Conservation (phyloP, 1,284 basidiomycete genomes). For the Sanghuangporus baumii region DNA sequence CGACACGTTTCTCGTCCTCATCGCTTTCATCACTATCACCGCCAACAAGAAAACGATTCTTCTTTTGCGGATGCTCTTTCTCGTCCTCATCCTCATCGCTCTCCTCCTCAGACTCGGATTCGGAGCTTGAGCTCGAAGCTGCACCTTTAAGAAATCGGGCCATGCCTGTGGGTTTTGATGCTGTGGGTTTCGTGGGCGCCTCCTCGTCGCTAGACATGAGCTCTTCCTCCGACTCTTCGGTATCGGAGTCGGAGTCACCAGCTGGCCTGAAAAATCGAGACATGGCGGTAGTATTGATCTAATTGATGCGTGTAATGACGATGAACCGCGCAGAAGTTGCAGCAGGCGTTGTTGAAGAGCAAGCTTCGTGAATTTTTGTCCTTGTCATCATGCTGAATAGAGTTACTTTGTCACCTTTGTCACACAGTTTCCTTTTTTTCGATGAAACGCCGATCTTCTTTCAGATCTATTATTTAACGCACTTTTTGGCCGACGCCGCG, state of each 20-base stretch:
- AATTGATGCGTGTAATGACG: neutral
- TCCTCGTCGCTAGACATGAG: slow-evolving; percentile 73
- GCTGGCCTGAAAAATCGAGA: slow-evolving; percentile 86
- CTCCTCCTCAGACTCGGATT: slow-evolving; percentile 41
- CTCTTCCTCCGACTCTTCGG: slow-evolving; percentile 74
- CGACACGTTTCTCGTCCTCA: slow-evolving; percentile 64
- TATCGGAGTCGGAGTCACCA: slow-evolving; percentile 75
- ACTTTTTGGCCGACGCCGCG: neutral
- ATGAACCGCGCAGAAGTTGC: neutral
- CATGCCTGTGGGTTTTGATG: slow-evolving; percentile 62
- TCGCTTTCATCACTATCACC: slow-evolving; percentile 62
- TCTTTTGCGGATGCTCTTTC: slow-evolving; percentile 35
- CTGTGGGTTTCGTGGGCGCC: slow-evolving; percentile 40
- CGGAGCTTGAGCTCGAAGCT: slow-evolving; percentile 39
- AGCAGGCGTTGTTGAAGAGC: neutral
- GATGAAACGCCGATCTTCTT: neutral
- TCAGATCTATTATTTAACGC: neutral
- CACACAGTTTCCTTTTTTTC: neutral
- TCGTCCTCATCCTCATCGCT: slow-evolving; percentile 31
- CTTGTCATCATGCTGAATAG: neutral
- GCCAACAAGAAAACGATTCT: slow-evolving; percentile 42
- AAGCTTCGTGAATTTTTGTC: neutral
- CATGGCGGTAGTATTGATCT: slow-evolving; percentile 38
- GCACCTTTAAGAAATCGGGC: slow-evolving; percentile 62
- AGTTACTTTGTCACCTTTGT: neutral